These are phyloP conservation scores for Hordeum vulgare DNA, from an alignment of 176 grass and related monocot genomes.

Conservation along the genomic window MorexV3_pseudomolecules_assembly NC_058521.1:81098980-81099479, in stretches of 20 bases:
- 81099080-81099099: background rate
- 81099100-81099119: background rate
- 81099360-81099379: background rate
- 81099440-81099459: background rate
- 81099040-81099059: background rate
- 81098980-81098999: background rate
- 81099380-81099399: background rate
- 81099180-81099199: background rate
- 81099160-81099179: background rate
- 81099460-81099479: background rate
- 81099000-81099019: background rate
- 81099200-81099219: background rate
- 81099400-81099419: background rate
- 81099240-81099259: background rate
- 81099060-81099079: too few relatives aligned
- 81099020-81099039: background rate
- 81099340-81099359: background rate
- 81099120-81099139: background rate
- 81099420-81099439: background rate
- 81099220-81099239: background rate
- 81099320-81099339: background rate
- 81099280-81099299: background rate
- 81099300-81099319: background rate
- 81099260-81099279: background rate
- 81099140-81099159: background rate